Evolutionary conservation across 164 flowering plant genomes (phyloP), one percentile per base, ranked within the genome.

Genomic region (Tetrastigma voinierianum): DNA sequence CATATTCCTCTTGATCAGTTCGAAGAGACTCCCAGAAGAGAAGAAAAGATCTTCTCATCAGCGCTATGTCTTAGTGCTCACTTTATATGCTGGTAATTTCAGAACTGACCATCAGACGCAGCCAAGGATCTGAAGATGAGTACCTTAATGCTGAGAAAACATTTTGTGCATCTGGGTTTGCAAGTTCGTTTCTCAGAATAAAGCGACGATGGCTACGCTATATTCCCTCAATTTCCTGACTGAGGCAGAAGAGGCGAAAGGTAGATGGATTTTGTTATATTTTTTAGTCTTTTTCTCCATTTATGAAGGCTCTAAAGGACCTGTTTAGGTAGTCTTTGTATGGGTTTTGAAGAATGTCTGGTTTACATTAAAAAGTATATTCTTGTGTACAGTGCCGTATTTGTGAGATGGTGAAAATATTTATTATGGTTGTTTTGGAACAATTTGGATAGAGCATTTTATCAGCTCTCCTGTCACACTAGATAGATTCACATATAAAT

Each of bases 1-100:
- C 5, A 61, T 84, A 86, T 95, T 95, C 61, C 68, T 4, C 40
- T 32, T 32, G 72, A 74, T 32, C 80, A 2, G 85, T 16, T 67
- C 71, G n/a, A 74, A 54, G 40, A 62, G 70, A 46, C 62, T 80
- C 14, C 45, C 96, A 3, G 32, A 49, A 23, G 96, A 88, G 21
- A 87, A 89, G 58, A 70, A 11, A n/a, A 11, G 66, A 83, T 53
- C 85, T 88, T 66, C 85, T 95, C 45, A 76, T 87, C 17, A 84
- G 90, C n/a, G n/a, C 63, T 83, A 90, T 59, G 82, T 90, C 56
- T 69, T 90, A 65, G 96, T 95, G 47, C 96, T 92, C n/a, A 78
- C 96, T 9, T 80, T 95, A 13, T 71, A 68, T 76, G 89, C 70
- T 21, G 99, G 91, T 74, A 73, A 76, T 6, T 96, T 88, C 74